Evolutionary conservation across 1,284 basidiomycete genomes (phyloP).

Genomic region (Porodaedalea pini): DNA sequence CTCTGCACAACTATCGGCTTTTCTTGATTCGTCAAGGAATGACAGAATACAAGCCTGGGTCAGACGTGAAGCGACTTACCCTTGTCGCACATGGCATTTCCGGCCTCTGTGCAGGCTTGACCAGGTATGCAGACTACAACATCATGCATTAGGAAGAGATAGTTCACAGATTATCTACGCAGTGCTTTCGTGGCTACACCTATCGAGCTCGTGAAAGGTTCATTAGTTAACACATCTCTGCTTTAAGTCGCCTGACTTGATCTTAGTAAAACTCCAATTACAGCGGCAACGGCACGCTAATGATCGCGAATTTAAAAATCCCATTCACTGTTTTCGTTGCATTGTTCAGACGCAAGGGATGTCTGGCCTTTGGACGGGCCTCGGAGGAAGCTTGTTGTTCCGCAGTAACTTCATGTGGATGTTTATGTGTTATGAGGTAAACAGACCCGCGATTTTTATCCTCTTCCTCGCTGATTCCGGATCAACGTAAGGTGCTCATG

Average conservation of each 20-base stretch:
- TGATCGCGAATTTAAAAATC: constrained; percentile 62
- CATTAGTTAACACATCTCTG: constrained; percentile 10
- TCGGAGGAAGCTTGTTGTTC: constrained; percentile 59
- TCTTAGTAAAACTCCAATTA: constrained; percentile 69
- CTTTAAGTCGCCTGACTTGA: neutral
- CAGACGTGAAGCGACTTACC: constrained; percentile 43
- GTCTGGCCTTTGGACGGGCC: constrained; percentile 60
- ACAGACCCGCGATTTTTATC: constrained; percentile 6
- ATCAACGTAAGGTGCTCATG: constrained; percentile 48
- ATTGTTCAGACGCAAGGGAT: constrained; percentile 54
- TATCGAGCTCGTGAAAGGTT: constrained; percentile 70
- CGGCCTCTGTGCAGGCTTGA: constrained; percentile 72
- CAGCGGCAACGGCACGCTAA: constrained; percentile 54
- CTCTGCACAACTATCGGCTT: constrained; percentile 70
- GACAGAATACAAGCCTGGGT: constrained; percentile 47
- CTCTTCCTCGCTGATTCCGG: constrained; percentile 15
- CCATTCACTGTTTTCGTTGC: constrained; percentile 57
- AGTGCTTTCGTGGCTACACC: constrained; percentile 69
- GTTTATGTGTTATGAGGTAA: constrained; percentile 62
- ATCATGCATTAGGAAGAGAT: neutral
- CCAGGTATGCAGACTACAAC: constrained; percentile 43
- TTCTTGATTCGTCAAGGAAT: constrained; percentile 52
- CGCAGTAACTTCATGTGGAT: constrained; percentile 67
- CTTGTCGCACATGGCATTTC: constrained; percentile 62
- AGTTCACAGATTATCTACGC: neutral